Conservation (phyloP, 2,329 filamentous ascomycete genomes). For the Fusarium setosum region DNA sequence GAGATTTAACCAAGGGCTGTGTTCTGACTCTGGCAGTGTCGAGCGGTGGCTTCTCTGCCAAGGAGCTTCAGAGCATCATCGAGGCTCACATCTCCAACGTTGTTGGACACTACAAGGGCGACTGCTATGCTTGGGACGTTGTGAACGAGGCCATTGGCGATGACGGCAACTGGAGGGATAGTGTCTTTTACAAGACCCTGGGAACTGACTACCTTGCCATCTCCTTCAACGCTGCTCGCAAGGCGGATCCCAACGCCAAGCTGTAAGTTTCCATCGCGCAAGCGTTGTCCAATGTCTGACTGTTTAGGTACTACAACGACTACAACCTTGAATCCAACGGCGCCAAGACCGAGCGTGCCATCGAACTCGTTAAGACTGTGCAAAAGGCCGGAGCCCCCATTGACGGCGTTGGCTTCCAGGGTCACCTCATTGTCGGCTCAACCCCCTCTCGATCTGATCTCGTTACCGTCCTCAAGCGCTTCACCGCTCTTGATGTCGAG, state of each 20-base stretch:
- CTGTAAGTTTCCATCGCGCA: slow-evolving; percentile 47
- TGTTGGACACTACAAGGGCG: slow-evolving; percentile 67
- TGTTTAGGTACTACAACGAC: slow-evolving; percentile 58
- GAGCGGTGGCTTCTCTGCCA: slow-evolving; percentile 63
- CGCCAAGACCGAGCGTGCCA: slow-evolving; percentile 57
- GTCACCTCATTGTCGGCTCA: slow-evolving; percentile 68
- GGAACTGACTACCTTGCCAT: slow-evolving; percentile 67
- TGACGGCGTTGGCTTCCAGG: slow-evolving; percentile 72
- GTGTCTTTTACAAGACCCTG: slow-evolving; percentile 66
- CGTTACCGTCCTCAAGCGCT: slow-evolving; percentile 59
- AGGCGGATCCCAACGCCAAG: slow-evolving; percentile 66
- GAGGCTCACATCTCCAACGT: slow-evolving; percentile 69
- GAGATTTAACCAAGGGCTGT: neutral
- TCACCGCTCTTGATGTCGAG: slow-evolving; percentile 63
- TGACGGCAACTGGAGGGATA: slow-evolving; percentile 62
- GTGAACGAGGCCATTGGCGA: slow-evolving; percentile 73
- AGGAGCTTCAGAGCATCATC: slow-evolving; percentile 63
- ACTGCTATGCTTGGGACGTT: slow-evolving; percentile 74
- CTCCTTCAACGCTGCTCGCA: slow-evolving; percentile 66
- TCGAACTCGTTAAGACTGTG: slow-evolving; percentile 58
- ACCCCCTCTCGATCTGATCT: slow-evolving; percentile 59
- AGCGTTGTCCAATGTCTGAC: neutral
- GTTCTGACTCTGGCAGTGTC: slow-evolving; percentile 26
- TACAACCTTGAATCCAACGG: slow-evolving; percentile 70
- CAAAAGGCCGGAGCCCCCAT: slow-evolving; percentile 64